Base-by-base conservation (phyloP, 1,284 basidiomycete genomes). In the Trichosporon faecale region DNA sequence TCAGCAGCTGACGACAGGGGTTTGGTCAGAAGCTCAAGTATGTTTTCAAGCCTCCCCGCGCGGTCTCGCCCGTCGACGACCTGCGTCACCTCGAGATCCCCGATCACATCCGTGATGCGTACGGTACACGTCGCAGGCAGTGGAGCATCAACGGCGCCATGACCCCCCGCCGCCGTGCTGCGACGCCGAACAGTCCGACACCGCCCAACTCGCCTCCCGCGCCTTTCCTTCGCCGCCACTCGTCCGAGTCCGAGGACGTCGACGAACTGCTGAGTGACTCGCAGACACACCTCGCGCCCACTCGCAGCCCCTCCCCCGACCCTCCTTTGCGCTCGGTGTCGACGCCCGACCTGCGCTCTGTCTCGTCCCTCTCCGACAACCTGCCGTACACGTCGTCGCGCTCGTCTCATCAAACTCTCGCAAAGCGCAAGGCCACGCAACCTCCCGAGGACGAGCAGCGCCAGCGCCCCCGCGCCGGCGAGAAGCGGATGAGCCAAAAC, bases 401-500 rank as follows among this genome's bases (percentile, higher is more conserved):
- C 21, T 61, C 57, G 57, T n/a, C 57, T 18, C 23, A 57, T 25
- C 29, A 31, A 12, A 37, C 7, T 14, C 35, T 37, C n/a, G 27
- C 27, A 5, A 65, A 49, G 27, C 25, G 64, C 64, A 65, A 65
- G 27, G 64, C 64, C 2, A 21, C 55, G 18, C 29, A 18, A 21
- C 2, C 46, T 2, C 63, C 11, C 57, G 57, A 61, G 8, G 57
- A 61, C 7, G 6, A 18, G 18, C 57, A 61, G 57, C 57, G 57
- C 57, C 57, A 61, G 29, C 63, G 18, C 0, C 29, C 31, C 3
- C 67, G 67, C 31, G 16, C 66, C 3, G 69, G 69, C n/a, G 69
- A 69, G 16, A 60, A 40, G 18, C 70, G 72, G 27, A 67, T 69
- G 68, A 35, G 6, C 21, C 72, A 73, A 57, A 71, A 73, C 66